phyloP scores from a whole-genome alignment of 495 filamentous ascomycete genomes.

The Hamigera avellanea region DNA sequence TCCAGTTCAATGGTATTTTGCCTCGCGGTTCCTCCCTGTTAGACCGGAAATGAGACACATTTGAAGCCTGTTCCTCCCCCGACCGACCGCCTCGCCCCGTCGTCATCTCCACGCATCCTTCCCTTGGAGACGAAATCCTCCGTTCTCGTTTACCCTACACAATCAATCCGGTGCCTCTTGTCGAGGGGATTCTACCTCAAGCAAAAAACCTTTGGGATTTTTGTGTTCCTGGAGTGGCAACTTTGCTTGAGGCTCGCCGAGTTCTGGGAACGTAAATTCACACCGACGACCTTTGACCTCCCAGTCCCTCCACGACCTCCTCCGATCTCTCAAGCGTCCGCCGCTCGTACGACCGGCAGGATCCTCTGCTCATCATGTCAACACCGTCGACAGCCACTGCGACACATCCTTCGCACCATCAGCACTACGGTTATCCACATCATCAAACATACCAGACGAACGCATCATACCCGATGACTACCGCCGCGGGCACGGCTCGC shows the following conservation, averaged over 20 bases:
- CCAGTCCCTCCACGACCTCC: constrained; percentile 66
- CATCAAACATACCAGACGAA: constrained; percentile 49
- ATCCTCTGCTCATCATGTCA: constrained; percentile 55
- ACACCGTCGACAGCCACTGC: constrained; percentile 74
- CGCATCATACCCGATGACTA: constrained; percentile 40
- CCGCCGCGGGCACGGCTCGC: constrained; percentile 39
- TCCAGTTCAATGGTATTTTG: neutral
- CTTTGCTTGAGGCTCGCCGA: neutral
- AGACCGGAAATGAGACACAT: neutral
- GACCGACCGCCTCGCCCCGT: constrained; percentile 3
- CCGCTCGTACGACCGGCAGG: constrained; percentile 23
- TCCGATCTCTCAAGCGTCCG: constrained; percentile 57
- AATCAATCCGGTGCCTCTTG: no score
- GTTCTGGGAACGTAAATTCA: neutral
- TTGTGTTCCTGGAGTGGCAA: no score
- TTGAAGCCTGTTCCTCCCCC: neutral
- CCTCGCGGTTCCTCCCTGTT: neutral
- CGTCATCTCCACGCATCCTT: constrained; percentile 3
- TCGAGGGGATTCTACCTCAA: no score
- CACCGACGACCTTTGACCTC: constrained; percentile 50
- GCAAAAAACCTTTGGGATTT: no score
- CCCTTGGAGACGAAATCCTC: neutral
- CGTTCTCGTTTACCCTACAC: neutral
- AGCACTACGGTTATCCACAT: constrained; percentile 57
- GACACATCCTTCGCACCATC: constrained; percentile 61